A percentile compares a stretch with the other conserved stretches of the same genome.
Conservation (phyloP, 2,329 filamentous ascomycete genomes). For the Arthrobotrys musiformis region DNA sequence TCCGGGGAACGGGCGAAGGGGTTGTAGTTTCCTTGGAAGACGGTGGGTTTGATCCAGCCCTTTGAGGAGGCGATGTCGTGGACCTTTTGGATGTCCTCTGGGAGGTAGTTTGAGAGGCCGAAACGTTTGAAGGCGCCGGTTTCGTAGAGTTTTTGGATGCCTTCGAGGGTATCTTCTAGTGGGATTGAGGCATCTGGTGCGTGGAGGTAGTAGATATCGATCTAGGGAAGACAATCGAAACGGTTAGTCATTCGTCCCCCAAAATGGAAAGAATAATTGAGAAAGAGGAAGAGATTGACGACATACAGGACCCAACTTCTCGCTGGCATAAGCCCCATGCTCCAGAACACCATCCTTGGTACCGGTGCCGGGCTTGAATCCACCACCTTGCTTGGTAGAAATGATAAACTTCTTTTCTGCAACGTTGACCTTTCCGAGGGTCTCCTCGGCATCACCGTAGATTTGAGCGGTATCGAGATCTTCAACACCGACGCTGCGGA, state of each 20-base stretch:
- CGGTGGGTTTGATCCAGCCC: slow-evolving; percentile 82
- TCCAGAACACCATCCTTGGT: slow-evolving; percentile 22
- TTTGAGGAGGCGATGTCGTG: slow-evolving; percentile 81
- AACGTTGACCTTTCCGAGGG: slow-evolving; percentile 29
- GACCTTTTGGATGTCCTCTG: slow-evolving; percentile 88
- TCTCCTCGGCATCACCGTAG: slow-evolving; percentile 31
- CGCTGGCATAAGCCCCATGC: slow-evolving; percentile 28
- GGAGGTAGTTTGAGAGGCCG: slow-evolving; percentile 84
- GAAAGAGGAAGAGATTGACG: neutral
- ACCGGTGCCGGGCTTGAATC: slow-evolving; percentile 20
- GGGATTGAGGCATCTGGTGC: slow-evolving; percentile 74
- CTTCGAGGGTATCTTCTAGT: slow-evolving; percentile 81
- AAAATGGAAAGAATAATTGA: neutral
- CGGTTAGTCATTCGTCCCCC: neutral
- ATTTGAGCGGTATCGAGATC: slow-evolving; percentile 49
- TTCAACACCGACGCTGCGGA: slow-evolving; percentile 29
- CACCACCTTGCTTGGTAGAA: slow-evolving; percentile 36
- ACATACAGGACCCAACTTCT: slow-evolving; percentile 49
- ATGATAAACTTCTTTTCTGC: slow-evolving; percentile 38
- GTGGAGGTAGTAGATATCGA: slow-evolving; percentile 84
- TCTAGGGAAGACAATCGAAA: neutral
- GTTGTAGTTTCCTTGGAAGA: slow-evolving; percentile 92
- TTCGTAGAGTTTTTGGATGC: slow-evolving; percentile 83
- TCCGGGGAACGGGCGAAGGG: slow-evolving; percentile 80
- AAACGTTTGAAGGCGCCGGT: slow-evolving; percentile 85